Conservation (phyloP, 106 monocot species). For the Dendrobium nobile region DNA sequence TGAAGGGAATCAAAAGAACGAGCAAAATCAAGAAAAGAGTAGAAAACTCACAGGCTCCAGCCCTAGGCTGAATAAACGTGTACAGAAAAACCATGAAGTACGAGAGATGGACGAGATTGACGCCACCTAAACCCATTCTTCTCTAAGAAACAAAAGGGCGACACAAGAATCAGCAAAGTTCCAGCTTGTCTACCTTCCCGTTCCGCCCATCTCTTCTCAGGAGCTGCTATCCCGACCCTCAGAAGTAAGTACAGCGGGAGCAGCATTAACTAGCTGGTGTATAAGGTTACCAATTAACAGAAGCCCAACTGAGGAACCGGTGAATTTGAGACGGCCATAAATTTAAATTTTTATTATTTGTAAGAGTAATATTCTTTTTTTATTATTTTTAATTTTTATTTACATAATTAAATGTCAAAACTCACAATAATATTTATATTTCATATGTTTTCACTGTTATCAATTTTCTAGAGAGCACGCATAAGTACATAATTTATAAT, state of each 20-base stretch:
- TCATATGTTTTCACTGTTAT: too few species aligned
- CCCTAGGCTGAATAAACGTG: not conserved
- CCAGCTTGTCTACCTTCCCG: not conserved
- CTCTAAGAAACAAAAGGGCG: not conserved
- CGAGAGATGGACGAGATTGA: not conserved
- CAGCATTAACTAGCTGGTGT: not conserved
- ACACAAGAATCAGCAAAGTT: not conserved
- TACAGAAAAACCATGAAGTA: not conserved
- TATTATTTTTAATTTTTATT: too few species aligned
- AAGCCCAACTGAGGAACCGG: not conserved
- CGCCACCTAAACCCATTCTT: conserved; percentile 3
- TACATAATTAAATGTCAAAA: too few species aligned
- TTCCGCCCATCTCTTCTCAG: not conserved
- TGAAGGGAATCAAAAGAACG: not conserved
- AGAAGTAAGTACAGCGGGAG: not conserved
- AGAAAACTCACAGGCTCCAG: conserved; percentile 1
- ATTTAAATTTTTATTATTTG: not conserved
- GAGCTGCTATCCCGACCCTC: not conserved
- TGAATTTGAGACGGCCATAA: not conserved
- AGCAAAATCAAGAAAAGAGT: not conserved
- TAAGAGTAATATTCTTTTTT: too few species aligned
- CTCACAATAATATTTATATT: too few species aligned
- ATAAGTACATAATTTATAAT: too few species aligned
- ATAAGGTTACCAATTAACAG: not conserved
- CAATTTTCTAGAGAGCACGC: too few species aligned